Base-by-base conservation (phyloP, 805 yeast genomes). In the Wickerhamomyces bovis region DNA sequence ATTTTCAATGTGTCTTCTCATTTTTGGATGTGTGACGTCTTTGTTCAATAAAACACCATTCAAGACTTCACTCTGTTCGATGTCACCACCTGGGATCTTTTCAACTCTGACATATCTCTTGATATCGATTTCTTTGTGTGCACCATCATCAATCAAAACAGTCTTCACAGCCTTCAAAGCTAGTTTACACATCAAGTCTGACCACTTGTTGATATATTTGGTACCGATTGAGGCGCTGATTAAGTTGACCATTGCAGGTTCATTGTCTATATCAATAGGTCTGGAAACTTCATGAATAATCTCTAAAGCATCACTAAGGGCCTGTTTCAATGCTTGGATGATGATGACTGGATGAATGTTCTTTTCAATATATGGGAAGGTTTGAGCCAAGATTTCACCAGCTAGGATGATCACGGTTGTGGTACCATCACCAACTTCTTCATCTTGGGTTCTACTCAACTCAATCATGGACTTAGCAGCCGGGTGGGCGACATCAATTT, bases 381-480 rank as follows among this genome's bases (percentile, higher is more conserved):
- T 82, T 67, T 90, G 97, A 4, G 98, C 96, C 51, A 94, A 73
- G 48, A 94, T 89, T 66, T 94, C 99, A 53, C 99, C 99, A 18
- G 99, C 98, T 47, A 92, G 72, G 53, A 94, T 92, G 61, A 94
- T 94, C 45, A 94, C 99, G 9, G 97, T 85, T 22, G 99, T 94
- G 50, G 99, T 90, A 51, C 98, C 98, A 62, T 94, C 99, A 47
- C 99, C 99, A 46, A 81, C 99, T 70, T 92, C 99, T 70, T 92
- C 99, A 64, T 92, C 99, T 71, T 92, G 97, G 7, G 99, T 90
- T 70, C 99, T 80, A 60, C 94, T 82, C 55, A 94, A 78, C 70
- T 94, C 99, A 62, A 94, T 86, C 98, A 94, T 94, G 28, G 96
- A 85, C 70, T 94, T 94, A 41, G 99, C 99, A 5, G 99, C 99